phyloP scores from a whole-genome alignment of 1,139 yeast species.

The Debaryomycetaceae sp. region DNA sequence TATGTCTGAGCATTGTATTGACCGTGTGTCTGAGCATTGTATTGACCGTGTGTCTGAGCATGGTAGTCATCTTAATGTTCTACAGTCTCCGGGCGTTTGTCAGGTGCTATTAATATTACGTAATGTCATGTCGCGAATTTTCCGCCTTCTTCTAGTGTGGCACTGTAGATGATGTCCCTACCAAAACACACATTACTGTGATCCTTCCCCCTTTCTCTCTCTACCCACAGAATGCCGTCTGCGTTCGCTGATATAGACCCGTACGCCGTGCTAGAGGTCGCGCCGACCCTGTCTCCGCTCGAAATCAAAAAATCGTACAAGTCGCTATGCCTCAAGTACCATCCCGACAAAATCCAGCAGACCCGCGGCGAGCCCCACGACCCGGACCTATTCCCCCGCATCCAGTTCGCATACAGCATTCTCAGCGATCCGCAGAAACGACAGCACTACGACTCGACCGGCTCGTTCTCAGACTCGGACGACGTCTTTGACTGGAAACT shows the following conservation, averaged over 20 bases:
- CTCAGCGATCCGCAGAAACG: slow-evolving; percentile 50
- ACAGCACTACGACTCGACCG: slow-evolving; percentile 56
- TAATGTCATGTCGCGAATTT: too few relatives aligned
- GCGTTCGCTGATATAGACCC: slow-evolving; percentile 57
- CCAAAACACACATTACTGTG: too few relatives aligned
- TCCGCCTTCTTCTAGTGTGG: too few relatives aligned
- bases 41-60: too few relatives aligned
- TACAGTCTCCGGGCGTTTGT: too few relatives aligned
- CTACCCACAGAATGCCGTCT: slow-evolving; percentile 15
- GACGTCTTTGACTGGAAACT: slow-evolving; percentile 49
- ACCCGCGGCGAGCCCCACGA: slow-evolving; percentile 18
- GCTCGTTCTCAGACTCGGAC: slow-evolving; percentile 42
- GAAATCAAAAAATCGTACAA: slow-evolving; percentile 67
- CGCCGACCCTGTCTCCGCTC: slow-evolving; percentile 29
- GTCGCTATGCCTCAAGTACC: slow-evolving; percentile 54
- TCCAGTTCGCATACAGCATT: slow-evolving; percentile 69
- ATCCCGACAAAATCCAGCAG: slow-evolving; percentile 66
- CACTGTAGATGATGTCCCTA: too few relatives aligned
- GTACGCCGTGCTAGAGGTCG: slow-evolving; percentile 45
- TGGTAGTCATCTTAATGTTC: too few relatives aligned
- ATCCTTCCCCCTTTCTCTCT: neutral
- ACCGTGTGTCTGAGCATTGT: too few relatives aligned
- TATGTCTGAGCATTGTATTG: too few relatives aligned
- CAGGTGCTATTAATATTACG: too few relatives aligned
- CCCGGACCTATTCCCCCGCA: slow-evolving; percentile 45